Percentiles rank a stretch among this genome's conserved stretches.
phyloP scores from a whole-genome alignment of 2,329 filamentous ascomycete genomes.

The Aspergillus oerlinghausenensis region DNA sequence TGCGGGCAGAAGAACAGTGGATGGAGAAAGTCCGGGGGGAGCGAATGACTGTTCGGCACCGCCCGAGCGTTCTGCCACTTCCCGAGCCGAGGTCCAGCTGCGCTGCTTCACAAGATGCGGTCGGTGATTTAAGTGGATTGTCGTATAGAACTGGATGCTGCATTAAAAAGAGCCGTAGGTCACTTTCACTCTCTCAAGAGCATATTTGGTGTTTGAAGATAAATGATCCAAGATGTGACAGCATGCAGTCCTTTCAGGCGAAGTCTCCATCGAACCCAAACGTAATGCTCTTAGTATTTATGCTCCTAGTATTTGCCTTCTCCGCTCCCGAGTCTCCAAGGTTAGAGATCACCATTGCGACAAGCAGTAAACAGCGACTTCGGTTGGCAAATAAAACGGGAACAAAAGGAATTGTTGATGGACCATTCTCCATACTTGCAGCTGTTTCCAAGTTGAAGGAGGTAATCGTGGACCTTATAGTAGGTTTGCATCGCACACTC shows the following conservation, averaged over 20 bases:
- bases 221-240: not conserved
- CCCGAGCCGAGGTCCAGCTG: conserved; percentile 33
- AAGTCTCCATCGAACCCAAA: not conserved
- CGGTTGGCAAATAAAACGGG: not conserved
- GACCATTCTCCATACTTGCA: not conserved
- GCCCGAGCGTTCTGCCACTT: conserved; percentile 29
- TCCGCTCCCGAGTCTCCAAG: too few relatives aligned
- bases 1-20: conserved; percentile 10
- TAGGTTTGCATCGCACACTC: not conserved
- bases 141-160: not conserved
- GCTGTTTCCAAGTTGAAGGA: not conserved
- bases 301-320: too few relatives aligned
- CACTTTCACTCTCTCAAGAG: not conserved
- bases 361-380: not conserved
- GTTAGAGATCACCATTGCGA: not conserved
- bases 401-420: not conserved
- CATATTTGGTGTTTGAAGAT: not conserved
- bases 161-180: not conserved
- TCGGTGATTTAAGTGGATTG: not conserved
- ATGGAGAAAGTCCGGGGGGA: conserved; percentile 31
- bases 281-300: too few relatives aligned
- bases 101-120: conserved; percentile 8
- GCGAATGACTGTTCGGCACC: conserved; percentile 25
- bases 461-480: not conserved
- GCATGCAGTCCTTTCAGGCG: not conserved